A percentile compares a stretch with the other conserved stretches of the same genome.
Evolutionary conservation across 805 yeast genomes (phyloP).

Genomic region (Pachysolen tannophilus): DNA sequence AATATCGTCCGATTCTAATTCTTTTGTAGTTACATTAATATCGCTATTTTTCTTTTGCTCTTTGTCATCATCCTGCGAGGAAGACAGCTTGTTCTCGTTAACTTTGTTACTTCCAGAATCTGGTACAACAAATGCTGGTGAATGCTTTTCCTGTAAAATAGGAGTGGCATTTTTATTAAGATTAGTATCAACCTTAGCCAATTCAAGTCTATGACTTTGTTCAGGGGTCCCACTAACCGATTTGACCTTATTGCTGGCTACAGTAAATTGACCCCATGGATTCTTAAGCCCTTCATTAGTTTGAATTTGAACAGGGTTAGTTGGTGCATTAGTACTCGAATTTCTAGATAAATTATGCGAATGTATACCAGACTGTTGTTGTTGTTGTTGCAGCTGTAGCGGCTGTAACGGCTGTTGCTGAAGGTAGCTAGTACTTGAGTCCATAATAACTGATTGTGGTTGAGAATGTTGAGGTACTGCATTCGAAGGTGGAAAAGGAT

Average conservation of each 20-base stretch:
- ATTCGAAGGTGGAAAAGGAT: too few species aligned
- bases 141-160: too few species aligned
- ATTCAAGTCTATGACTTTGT: too few species aligned
- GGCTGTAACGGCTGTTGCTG: background rate
- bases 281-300: background rate
- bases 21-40: too few species aligned
- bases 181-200: too few species aligned
- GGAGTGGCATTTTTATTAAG: too few species aligned
- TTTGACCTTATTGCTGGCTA: background rate
- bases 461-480: too few species aligned
- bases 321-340: background rate
- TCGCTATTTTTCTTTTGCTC: too few species aligned
- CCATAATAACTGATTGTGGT: background rate
- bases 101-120: background rate
- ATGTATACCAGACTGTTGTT: background rate
- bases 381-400: slow-evolving; percentile 4
- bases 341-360: background rate
- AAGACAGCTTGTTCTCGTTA: background rate
- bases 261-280: slow-evolving; percentile 1
- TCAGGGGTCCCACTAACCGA: background rate
- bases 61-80: too few species aligned
- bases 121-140: background rate
- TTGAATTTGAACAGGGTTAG: background rate
- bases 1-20: too few species aligned
- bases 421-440: background rate